Percentiles rank a stretch among this genome's conserved stretches.
Conservation (phyloP, 2,329 filamentous ascomycete genomes). For the Xylaria sp. region DNA sequence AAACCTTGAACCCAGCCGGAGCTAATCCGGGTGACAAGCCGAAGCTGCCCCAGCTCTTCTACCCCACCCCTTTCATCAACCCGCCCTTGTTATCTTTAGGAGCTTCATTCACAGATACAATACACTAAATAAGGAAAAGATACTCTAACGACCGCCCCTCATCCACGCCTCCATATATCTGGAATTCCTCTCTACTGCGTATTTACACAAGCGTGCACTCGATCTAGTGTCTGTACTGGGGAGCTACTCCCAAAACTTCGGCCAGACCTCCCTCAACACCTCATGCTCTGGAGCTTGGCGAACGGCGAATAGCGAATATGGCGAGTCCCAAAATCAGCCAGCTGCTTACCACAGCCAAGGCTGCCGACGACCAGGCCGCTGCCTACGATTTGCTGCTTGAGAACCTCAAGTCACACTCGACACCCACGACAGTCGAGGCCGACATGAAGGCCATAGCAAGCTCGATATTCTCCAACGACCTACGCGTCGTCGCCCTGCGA, state of each 20-base stretch:
- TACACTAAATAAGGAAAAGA: not conserved
- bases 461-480: conserved; percentile 72
- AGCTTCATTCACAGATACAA: conserved; percentile 4
- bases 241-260: too few species aligned
- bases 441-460: conserved; percentile 76
- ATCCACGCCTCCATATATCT: not conserved
- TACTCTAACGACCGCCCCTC: not conserved
- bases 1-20: not conserved
- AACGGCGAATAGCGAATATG: conserved; percentile 35
- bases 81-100: not conserved
- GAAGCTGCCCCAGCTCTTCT: conserved; percentile 3
- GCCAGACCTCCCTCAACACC: not conserved
- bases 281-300: conserved; percentile 9
- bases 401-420: conserved; percentile 55
- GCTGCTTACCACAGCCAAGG: conserved; percentile 55
- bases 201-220: too few species aligned
- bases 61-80: conserved; percentile 6
- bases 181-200: not conserved
- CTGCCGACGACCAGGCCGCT: conserved; percentile 55
- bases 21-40: not conserved
- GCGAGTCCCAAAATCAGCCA: conserved; percentile 53
- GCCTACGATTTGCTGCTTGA: conserved; percentile 59
- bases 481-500: conserved; percentile 81
- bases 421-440: conserved; percentile 53
- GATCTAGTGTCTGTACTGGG: not conserved